Base-by-base conservation (phyloP, 768 basidiomycete genomes). In the Fibroporia radiculosa region DNA sequence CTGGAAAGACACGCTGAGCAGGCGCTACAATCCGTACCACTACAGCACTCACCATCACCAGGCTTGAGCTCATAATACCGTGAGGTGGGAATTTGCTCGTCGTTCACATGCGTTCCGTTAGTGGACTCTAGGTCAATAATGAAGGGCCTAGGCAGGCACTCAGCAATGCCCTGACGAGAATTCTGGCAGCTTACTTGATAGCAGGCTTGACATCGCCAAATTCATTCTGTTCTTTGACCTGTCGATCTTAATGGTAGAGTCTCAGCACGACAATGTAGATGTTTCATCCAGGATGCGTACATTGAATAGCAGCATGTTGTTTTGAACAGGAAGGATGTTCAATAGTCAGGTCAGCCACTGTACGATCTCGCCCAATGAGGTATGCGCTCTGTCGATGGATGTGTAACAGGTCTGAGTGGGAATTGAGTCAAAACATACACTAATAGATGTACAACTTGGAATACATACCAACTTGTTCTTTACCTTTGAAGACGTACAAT, bases 91-190 rank as follows among this genome's bases (percentile, higher is more conserved):
- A 98, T 84, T 38, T 73, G 65, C 56, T 84, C 77, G 49, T 82
- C 89, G 56, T 98, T 98, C 36, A 99, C 95, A 53, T 78, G 73
- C 0, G 96, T 98, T 2, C 88, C 82, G 59, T 99, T 99, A 2
- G 96, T 97, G n/a, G 93, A 96, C 55, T 99, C 93, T 7, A 99
- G 78, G 65, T 99, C 96, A 48, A 99, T 96, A 40, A 99, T 78
- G 62, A 93, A 99, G 1, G 96, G 93, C 59, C 93, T 98, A 52
- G 12, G 42, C 16, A 23, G 26, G 34, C 19, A 49, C 27, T 19
- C 11, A 13, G 42, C 27, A 48, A 33, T 42, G 18, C 32, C 39
- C 27, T 37, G 28, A n/a, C 44, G 32, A 11, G 12, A 12, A 7
- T 24, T 24, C 5, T 10, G 29, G 20, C 6, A 8, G 73, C 88